These are phyloP conservation scores for Dissoconium aciculare DNA, from an alignment of 2,329 filamentous ascomycete genomes.

Conservation along the genomic window DNA sequence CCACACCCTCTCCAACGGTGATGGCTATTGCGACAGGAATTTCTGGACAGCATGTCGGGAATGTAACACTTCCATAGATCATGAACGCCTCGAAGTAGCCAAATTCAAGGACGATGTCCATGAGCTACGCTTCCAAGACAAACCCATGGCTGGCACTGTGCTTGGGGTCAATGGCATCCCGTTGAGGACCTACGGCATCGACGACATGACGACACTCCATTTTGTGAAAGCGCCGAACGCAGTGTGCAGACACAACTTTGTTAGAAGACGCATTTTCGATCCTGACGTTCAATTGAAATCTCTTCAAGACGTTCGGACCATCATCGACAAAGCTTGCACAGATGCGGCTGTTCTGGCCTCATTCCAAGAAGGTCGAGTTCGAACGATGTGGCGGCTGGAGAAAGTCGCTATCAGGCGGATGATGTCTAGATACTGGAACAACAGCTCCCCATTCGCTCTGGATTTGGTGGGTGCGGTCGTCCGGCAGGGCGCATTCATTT, in stretches of 20 bases:
- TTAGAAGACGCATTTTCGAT: too few species aligned
- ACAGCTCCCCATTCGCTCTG: constrained; percentile 47
- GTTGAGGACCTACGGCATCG: constrained; percentile 17
- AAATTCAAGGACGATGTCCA: constrained; percentile 47
- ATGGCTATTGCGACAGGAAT: constrained; percentile 46
- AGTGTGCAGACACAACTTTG: too few species aligned
- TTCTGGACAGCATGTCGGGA: constrained; percentile 37
- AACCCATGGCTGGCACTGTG: constrained; percentile 54
- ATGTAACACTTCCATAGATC: constrained; percentile 39
- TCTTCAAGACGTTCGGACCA: constrained; percentile 30
- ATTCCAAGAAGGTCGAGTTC: constrained; percentile 26
- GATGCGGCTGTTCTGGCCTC: too few species aligned
- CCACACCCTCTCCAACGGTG: constrained; percentile 26
- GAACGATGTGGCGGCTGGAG: constrained; percentile 10
- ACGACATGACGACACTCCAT: constrained; percentile 8
- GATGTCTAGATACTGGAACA: constrained; percentile 58
- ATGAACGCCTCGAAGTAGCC: constrained; percentile 44
- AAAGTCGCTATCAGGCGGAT: constrained; percentile 43
- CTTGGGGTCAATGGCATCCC: constrained; percentile 42
- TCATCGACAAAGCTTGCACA: too few species aligned
- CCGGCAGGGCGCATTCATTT: constrained; percentile 49
- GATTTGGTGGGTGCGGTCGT: constrained; percentile 52
- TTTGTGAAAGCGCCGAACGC: constrained; percentile 13
- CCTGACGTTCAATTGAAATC: constrained; percentile 1
- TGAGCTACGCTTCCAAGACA: constrained; percentile 30